These are phyloP conservation scores for Teratosphaeria zuluensis DNA, from an alignment of 2,329 filamentous ascomycete genomes.

Conservation along the genomic window DNA sequence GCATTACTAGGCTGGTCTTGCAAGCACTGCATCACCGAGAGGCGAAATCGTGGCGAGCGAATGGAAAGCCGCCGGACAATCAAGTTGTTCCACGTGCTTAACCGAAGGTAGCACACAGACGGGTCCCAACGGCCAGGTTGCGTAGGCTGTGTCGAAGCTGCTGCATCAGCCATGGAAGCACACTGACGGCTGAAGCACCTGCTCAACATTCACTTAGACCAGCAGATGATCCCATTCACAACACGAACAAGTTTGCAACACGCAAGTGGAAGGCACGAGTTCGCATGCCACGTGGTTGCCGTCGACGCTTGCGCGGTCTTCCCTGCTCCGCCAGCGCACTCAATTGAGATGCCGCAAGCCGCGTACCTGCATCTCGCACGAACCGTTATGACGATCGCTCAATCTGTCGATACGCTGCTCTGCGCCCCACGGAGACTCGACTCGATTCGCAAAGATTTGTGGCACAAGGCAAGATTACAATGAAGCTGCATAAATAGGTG, in stretches of 20 bases:
- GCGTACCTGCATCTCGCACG: not conserved
- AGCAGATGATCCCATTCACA: not conserved
- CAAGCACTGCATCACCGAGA: not conserved
- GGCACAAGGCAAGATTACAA: not conserved
- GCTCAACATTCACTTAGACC: not conserved
- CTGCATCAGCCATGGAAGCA: not conserved
- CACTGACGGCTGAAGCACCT: not conserved
- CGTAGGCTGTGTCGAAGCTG: not conserved
- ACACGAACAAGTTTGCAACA: not conserved
- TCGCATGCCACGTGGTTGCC: not conserved
- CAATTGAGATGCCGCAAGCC: not conserved
- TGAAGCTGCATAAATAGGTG: not conserved
- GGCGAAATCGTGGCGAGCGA: not conserved
- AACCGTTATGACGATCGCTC: not conserved
- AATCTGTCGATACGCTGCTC: not conserved
- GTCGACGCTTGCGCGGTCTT: not conserved
- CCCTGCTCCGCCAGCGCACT: not conserved
- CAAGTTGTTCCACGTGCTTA: not conserved
- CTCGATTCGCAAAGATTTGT: not conserved
- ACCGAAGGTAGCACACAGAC: not conserved
- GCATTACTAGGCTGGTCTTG: not conserved
- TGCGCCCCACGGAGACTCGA: not conserved
- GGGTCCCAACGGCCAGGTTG: not conserved
- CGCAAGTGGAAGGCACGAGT: not conserved
- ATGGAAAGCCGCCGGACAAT: not conserved